Conservation (phyloP, 768 basidiomycete genomes). For the Serendipita indica region DNA sequence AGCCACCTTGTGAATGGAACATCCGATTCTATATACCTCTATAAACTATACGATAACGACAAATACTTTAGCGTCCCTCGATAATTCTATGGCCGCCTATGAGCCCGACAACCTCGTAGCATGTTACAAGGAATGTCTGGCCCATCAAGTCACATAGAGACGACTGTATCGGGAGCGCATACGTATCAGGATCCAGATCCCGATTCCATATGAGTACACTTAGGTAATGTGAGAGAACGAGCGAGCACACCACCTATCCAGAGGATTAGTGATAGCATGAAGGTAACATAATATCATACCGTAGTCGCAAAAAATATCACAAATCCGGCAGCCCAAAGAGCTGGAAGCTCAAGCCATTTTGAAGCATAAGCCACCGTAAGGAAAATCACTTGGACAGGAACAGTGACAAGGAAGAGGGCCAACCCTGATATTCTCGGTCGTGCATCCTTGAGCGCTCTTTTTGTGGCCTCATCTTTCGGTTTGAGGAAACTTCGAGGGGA, state of each 20-base stretch:
- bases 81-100: neutral
- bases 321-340: constrained; percentile 53
- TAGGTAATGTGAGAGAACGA: constrained; percentile 47
- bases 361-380: constrained; percentile 45
- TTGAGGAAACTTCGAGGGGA: neutral
- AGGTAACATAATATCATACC: constrained; percentile 33
- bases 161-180: constrained; percentile 85
- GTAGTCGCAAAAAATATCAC: constrained; percentile 59
- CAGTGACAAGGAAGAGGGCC: constrained; percentile 56
- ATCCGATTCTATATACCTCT: too few relatives aligned
- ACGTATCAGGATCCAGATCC: constrained; percentile 75
- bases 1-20: too few relatives aligned
- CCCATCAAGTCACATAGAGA: constrained; percentile 77
- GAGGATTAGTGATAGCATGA: neutral
- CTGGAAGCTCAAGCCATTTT: constrained; percentile 64
- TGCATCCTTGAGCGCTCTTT: constrained; percentile 17
- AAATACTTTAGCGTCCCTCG: neutral
- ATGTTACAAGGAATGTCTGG: constrained; percentile 61
- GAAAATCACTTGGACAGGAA: constrained; percentile 72
- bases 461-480: neutral
- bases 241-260: constrained; percentile 51
- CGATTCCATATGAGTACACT: constrained; percentile 69
- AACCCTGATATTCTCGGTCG: constrained; percentile 42
- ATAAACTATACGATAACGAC: too few relatives aligned
- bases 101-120: constrained; percentile 44